Evolutionary conservation across 768 basidiomycete genomes (phyloP).

Genomic region (Agrocybe pediades): DNA sequence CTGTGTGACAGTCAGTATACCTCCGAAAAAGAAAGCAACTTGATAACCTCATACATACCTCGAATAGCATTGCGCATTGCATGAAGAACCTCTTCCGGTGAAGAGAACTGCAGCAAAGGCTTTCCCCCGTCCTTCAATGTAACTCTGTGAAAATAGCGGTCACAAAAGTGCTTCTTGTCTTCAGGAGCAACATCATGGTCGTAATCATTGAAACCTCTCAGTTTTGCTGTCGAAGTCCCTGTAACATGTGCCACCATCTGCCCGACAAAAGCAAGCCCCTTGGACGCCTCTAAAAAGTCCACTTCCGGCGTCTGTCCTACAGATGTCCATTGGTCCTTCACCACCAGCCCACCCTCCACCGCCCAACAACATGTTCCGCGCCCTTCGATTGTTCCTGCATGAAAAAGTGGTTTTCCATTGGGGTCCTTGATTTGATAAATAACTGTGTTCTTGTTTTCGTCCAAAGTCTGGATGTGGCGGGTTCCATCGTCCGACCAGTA

Average conservation of each 20-base stretch:
- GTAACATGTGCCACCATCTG: slow-evolving; percentile 15
- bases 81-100: slow-evolving; percentile 10
- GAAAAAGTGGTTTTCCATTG: slow-evolving; percentile 5
- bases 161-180: not conserved
- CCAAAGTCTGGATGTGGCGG: slow-evolving; percentile 4
- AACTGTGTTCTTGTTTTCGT: not conserved
- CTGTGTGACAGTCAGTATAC: no score
- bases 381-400: slow-evolving; percentile 16
- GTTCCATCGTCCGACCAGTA: slow-evolving; percentile 15
- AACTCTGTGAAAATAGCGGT: not conserved
- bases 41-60: no score
- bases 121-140: slow-evolving; percentile 12
- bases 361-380: slow-evolving; percentile 24
- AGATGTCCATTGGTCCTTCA: slow-evolving; percentile 25
- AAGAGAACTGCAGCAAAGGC: slow-evolving; percentile 11
- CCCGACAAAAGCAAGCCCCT: slow-evolving; percentile 16
- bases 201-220: not conserved
- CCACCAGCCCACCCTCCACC: slow-evolving; percentile 5
- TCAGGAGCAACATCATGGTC: slow-evolving; percentile 2
- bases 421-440: not conserved
- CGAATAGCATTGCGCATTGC: no score
- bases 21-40: not conserved
- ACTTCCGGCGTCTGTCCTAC: slow-evolving; percentile 8
- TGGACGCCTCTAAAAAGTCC: slow-evolving; percentile 10
- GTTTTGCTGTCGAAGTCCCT: no score